A percentile compares a stretch with the other conserved stretches of the same genome.
Evolutionary conservation across 2,329 filamentous ascomycete genomes (phyloP).

Genomic region (Neocucurbitaria cava): DNA sequence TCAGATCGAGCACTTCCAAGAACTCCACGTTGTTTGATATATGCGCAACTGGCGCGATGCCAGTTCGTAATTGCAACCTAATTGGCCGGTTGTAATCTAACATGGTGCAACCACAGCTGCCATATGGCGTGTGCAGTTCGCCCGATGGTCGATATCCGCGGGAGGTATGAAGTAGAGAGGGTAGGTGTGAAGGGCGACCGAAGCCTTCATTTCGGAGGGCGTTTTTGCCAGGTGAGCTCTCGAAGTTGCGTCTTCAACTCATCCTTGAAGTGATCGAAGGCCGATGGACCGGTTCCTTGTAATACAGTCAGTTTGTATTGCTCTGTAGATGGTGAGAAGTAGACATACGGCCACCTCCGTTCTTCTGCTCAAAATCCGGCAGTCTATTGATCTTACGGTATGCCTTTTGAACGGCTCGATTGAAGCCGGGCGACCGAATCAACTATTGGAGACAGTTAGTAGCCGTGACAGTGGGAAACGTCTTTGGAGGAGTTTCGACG

Average conservation of each 20-base stretch:
- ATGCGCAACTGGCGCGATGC: neutral
- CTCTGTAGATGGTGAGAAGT: conserved; percentile 30
- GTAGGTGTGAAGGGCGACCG: neutral
- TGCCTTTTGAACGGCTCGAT: conserved; percentile 59
- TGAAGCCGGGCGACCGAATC: conserved; percentile 62
- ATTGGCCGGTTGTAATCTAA: neutral
- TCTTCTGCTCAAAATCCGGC: conserved; percentile 50
- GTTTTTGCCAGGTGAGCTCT: conserved; percentile 48
- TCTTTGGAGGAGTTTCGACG: conserved; percentile 10
- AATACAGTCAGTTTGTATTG: neutral
- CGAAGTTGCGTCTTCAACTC: conserved; percentile 59
- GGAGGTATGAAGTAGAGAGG: neutral
- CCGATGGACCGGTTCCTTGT: conserved; percentile 46
- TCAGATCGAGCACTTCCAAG: neutral
- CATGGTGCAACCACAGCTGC: neutral
- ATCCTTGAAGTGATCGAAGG: conserved; percentile 60
- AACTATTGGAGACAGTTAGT: conserved; percentile 48
- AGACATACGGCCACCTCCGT: conserved; percentile 56
- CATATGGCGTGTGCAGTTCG: neutral
- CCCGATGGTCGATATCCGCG: neutral
- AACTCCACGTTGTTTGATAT: neutral
- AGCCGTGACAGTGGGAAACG: neutral
- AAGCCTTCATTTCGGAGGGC: conserved; percentile 31
- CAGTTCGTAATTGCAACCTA: neutral
- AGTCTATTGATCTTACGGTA: conserved; percentile 56